phyloP scores from a whole-genome alignment of 2,329 filamentous ascomycete species.

The Hypoxylon sp. region DNA sequence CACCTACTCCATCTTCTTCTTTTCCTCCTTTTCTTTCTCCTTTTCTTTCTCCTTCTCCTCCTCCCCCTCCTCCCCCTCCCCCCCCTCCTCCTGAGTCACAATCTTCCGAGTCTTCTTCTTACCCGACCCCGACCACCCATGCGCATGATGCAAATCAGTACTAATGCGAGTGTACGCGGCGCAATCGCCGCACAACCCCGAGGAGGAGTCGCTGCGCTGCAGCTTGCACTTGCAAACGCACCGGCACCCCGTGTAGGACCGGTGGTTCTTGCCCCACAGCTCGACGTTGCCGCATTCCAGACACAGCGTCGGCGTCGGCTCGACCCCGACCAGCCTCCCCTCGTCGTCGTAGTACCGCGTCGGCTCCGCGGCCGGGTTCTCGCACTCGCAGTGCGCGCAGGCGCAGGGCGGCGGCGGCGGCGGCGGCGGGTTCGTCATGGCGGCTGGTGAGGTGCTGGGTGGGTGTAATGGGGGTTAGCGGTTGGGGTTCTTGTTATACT shows the following conservation, averaged over 20 bases:
- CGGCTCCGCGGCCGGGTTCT: slow-evolving; percentile 14
- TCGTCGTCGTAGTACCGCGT: slow-evolving; percentile 3
- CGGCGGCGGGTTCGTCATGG: too few species aligned
- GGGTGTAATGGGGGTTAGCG: too few species aligned
- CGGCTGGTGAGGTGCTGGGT: too few species aligned
- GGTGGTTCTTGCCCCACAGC: slow-evolving; percentile 25
- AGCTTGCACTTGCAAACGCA: slow-evolving; percentile 31
- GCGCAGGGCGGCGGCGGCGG: too few species aligned
- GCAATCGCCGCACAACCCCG: slow-evolving; percentile 23
- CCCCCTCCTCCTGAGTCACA: too few species aligned
- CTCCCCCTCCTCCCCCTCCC: too few species aligned
- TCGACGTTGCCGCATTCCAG: slow-evolving; percentile 26
- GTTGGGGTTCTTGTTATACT: too few species aligned
- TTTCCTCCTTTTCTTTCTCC: too few species aligned
- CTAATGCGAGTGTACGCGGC: slow-evolving; percentile 15
- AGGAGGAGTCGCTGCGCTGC: slow-evolving; percentile 4
- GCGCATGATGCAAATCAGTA: slow-evolving; percentile 12
- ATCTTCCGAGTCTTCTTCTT: background rate
- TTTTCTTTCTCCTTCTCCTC: too few species aligned
- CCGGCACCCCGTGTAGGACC: slow-evolving; percentile 19
- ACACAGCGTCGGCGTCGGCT: slow-evolving; percentile 10
- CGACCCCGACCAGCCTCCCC: background rate
- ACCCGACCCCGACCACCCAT: slow-evolving; percentile 6
- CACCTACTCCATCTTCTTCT: background rate
- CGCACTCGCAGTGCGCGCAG: slow-evolving; percentile 25